Percentiles rank a stretch among this genome's conserved stretches.
Evolutionary conservation across 805 yeast genomes (phyloP).

Genomic region (Starmerella davenportii): DNA sequence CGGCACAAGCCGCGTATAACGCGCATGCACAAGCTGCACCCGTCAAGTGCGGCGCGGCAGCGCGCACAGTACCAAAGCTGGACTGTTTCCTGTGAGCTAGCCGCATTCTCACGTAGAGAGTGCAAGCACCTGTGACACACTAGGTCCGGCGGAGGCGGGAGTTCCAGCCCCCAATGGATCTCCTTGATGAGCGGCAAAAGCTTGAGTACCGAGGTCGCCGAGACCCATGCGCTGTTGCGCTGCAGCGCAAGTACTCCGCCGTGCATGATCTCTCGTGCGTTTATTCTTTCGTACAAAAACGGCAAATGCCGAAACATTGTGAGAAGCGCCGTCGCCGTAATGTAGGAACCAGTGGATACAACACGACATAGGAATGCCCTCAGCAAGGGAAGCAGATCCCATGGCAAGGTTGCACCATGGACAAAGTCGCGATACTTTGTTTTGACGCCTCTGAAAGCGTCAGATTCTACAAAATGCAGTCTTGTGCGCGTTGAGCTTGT

Average conservation of each 20-base stretch:
- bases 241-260: conserved; percentile 11
- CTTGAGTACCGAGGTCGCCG: conserved; percentile 28
- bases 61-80: conserved; percentile 71
- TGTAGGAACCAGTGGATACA: conserved; percentile 9
- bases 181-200: conserved; percentile 1
- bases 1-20: conserved; percentile 59
- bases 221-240: conserved; percentile 25
- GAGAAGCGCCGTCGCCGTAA: conserved; percentile 12
- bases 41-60: conserved; percentile 41
- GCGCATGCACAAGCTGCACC: conserved; percentile 63
- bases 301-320: conserved; percentile 12
- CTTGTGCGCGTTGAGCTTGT: not conserved
- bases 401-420: conserved; percentile 2
- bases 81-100: conserved; percentile 19
- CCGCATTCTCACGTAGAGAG: conserved; percentile 22
- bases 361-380: conserved; percentile 1
- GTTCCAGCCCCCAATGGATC: not conserved
- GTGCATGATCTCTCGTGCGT: conserved; percentile 10
- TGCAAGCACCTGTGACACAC: conserved; percentile 25
- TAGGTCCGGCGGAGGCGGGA: conserved; percentile 26
- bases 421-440: conserved; percentile 5
- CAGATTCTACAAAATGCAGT: not conserved
- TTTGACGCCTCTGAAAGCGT: conserved; percentile 6
- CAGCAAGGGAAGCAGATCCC: conserved; percentile 16
- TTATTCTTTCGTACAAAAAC: conserved; percentile 2